Evolutionary conservation across 2,329 filamentous ascomycete genomes (phyloP).

Genomic region (Aspergillus aculeatus): DNA sequence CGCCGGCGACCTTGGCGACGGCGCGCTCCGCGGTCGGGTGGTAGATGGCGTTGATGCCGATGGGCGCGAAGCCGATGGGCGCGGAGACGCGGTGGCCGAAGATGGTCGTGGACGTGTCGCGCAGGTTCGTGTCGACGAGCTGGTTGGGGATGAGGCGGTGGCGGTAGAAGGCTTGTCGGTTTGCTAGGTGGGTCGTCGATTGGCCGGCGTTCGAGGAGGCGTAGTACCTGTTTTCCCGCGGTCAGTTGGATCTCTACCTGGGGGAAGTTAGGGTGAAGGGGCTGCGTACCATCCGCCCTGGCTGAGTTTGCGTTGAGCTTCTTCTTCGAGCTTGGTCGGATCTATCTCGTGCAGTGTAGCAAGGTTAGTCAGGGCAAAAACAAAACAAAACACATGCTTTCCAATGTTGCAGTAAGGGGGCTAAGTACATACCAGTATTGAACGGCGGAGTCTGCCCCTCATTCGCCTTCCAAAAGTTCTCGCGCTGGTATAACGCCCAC

Average conservation of each 20-base stretch:
- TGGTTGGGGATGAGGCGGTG: conserved; percentile 62
- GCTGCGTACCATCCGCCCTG: conserved; percentile 54
- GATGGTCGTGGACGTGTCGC: conserved; percentile 58
- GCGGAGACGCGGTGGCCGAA: conserved; percentile 61
- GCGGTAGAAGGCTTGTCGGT: conserved; percentile 63
- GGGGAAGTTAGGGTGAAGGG: not conserved
- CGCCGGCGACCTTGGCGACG: conserved; percentile 60
- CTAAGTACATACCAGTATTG: conserved; percentile 46
- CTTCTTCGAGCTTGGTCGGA: conserved; percentile 58
- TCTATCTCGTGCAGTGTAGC: conserved; percentile 27
- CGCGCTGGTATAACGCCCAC: conserved; percentile 55
- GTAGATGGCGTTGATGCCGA: conserved; percentile 67
- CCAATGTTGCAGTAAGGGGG: not conserved
- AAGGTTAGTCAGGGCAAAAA: not conserved
- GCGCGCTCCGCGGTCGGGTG: conserved; percentile 58
- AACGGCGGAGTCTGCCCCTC: conserved; percentile 52
- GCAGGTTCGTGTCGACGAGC: conserved; percentile 60
- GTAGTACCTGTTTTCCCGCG: conserved; percentile 26
- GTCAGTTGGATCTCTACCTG: not conserved
- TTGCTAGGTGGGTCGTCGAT: conserved; percentile 52
- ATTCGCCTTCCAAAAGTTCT: conserved; percentile 56
- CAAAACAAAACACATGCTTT: no score
- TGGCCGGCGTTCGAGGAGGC: conserved; percentile 40
- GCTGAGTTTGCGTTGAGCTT: conserved; percentile 56
- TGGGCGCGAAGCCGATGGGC: conserved; percentile 63